Conservation (phyloP, 2,329 filamentous ascomycete species). For the Colletotrichum acutatum region DNA sequence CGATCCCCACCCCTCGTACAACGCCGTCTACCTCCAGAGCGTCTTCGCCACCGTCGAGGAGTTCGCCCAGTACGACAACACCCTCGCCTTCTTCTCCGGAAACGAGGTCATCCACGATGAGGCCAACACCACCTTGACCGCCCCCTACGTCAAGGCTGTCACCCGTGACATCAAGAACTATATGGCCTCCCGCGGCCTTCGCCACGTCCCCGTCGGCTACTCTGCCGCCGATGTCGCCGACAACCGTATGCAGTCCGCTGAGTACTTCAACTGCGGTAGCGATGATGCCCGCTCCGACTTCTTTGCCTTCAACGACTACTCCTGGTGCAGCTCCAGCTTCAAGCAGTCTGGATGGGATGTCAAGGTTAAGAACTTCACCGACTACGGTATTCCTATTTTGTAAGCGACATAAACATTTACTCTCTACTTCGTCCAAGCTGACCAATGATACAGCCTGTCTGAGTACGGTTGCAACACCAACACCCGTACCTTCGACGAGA, state of each 20-base stretch:
- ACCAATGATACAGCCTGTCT: conserved; percentile 68
- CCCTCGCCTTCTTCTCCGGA: conserved; percentile 85
- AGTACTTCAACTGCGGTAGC: conserved; percentile 93
- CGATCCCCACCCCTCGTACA: conserved; percentile 82
- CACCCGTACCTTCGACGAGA: conserved; percentile 83
- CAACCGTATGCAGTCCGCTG: conserved; percentile 87
- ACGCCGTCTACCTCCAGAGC: conserved; percentile 83
- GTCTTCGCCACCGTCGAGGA: conserved; percentile 90
- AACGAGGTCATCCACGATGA: conserved; percentile 83
- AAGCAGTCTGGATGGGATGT: conserved; percentile 80
- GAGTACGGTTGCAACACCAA: conserved; percentile 93
- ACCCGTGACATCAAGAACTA: conserved; percentile 82
- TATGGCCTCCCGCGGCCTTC: conserved; percentile 70
- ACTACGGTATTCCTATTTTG: conserved; percentile 91
- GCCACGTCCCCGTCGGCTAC: conserved; percentile 80
- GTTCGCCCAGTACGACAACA: conserved; percentile 87
- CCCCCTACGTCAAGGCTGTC: conserved; percentile 81
- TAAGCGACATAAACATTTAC: conserved; percentile 48
- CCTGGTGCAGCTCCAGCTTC: conserved; percentile 83
- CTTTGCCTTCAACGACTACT: conserved; percentile 92
- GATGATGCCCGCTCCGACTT: conserved; percentile 89
- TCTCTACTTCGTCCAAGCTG: conserved; percentile 25
- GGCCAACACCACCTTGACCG: conserved; percentile 70
- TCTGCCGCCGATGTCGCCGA: conserved; percentile 82
- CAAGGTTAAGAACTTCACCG: conserved; percentile 88